phyloP scores from a whole-genome alignment of 257 asterid species.

The Solanum ossicruentum region DNA sequence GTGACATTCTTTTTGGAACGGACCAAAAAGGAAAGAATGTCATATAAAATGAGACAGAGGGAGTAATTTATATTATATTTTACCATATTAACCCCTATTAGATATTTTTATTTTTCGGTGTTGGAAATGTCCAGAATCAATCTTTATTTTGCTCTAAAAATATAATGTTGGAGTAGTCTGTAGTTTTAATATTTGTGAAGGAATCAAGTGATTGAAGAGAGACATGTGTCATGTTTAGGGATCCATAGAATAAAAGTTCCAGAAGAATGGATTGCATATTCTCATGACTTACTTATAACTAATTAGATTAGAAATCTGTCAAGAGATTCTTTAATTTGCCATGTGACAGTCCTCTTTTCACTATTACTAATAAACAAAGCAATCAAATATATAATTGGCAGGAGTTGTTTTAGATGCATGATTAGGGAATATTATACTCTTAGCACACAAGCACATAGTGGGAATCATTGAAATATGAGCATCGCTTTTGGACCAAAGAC shows the following conservation, averaged over 20 bases:
- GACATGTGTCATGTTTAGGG: background rate
- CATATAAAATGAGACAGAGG: no score
- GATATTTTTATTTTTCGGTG: no score
- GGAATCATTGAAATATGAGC: constrained; percentile 22
- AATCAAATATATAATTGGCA: background rate
- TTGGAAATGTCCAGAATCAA: background rate
- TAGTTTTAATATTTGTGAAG: background rate
- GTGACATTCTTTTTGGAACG: no score
- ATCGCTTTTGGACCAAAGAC: background rate
- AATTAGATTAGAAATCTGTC: background rate
- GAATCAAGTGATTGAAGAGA: background rate
- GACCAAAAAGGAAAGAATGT: no score
- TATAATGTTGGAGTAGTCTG: background rate
- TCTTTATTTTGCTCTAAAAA: background rate
- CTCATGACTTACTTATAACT: background rate
- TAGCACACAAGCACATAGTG: constrained; percentile 3
- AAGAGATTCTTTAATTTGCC: background rate
- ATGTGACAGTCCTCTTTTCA: background rate
- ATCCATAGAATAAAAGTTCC: background rate
- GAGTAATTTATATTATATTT: no score
- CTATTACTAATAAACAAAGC: background rate
- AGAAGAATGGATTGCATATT: background rate
- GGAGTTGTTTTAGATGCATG: background rate
- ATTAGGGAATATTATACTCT: background rate
- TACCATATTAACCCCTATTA: no score